Conservation (phyloP, 2,329 filamentous ascomycete genomes). For the Gyromitra esculenta region DNA sequence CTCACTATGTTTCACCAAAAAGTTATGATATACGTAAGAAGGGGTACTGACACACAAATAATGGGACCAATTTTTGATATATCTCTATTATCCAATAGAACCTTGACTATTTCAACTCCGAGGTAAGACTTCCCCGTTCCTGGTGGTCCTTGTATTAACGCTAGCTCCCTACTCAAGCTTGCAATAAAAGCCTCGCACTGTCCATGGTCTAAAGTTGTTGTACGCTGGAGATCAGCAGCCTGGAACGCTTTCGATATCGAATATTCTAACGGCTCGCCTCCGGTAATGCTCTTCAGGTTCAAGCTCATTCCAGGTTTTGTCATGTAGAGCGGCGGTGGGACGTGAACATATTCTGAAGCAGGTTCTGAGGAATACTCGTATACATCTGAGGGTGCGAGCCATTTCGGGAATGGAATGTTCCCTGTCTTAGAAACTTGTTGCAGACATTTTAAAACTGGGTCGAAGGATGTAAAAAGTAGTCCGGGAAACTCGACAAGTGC, state of each 20-base stretch:
- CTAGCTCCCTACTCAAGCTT: slow-evolving; percentile 76
- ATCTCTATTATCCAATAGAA: slow-evolving; percentile 60
- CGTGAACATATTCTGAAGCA: slow-evolving; percentile 30
- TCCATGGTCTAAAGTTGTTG: slow-evolving; percentile 71
- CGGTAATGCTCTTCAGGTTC: slow-evolving; percentile 51
- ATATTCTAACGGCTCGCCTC: slow-evolving; percentile 28
- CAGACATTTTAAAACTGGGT: slow-evolving; percentile 58
- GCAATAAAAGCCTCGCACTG: slow-evolving; percentile 74
- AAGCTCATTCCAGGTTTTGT: slow-evolving; percentile 31
- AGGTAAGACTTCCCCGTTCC: slow-evolving; percentile 77
- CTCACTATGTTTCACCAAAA: slow-evolving; percentile 7
- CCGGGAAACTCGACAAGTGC: slow-evolving; percentile 59
- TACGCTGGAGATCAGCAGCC: slow-evolving; percentile 56
- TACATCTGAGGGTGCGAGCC: slow-evolving; percentile 53
- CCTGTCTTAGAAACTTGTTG: slow-evolving; percentile 57
- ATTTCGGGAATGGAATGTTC: slow-evolving; percentile 57
- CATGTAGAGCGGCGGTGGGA: slow-evolving; percentile 54
- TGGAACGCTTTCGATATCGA: slow-evolving; percentile 48
- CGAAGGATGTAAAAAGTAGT: slow-evolving; percentile 58
- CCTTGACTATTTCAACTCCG: slow-evolving; percentile 62
- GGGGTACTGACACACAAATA: slow-evolving; percentile 61
- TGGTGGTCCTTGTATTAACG: slow-evolving; percentile 85
- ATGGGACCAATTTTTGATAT: slow-evolving; percentile 64
- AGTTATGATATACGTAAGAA: not conserved
- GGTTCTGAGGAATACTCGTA: slow-evolving; percentile 29